Base-by-base conservation (phyloP, 2,329 filamentous ascomycete species). In the Laburnicola sp. region DNA sequence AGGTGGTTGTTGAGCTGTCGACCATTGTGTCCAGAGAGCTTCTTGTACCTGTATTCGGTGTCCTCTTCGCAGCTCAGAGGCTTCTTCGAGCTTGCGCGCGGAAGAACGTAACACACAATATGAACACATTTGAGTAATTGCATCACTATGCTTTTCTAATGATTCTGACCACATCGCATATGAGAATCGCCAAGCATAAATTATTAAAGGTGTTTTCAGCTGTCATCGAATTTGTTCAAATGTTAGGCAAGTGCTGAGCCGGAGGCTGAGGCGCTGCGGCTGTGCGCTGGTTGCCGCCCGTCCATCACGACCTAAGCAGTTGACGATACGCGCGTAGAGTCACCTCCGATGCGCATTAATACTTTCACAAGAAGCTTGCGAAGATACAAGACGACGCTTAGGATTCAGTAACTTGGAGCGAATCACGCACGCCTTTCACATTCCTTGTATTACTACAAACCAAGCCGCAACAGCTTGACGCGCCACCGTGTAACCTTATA, bases 331-430 rank as follows among this genome's bases (percentile, higher is more conserved):
- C 59, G 54, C 52, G 53, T 52, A 48, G 32, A 48, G 48, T 48
- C 43, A 48, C 40, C 45, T 46, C 61, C 57, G 57, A 70, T 71
- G 66, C 54, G 48, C 58, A 38, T 60, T 45, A 57, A 50, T 52
- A 54, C 54, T 34, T 60, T 62, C 54, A 47, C 60, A 45, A 50
- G 53, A 51, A 58, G 44, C 37, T 56, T 69, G 42, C 58, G 69
- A 47, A 63, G 64, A 56, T 72, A 72, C 57, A 70, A 58, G 58
- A 64, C 62, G 16, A 68, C 63, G 7, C 55, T 69, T 10, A 65
- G 51, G 48, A 58, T 69, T 37, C 54, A 60, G 48, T 71, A 69
- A 50, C 37, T 39, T 42, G 7, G 48, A 16, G 2, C 26, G 9
- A 25, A 34, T 7, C 10, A 22, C 22, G 22, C 35, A 30, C 30